phyloP scores from a whole-genome alignment of 108 stramenopile genomes.

The Nitzschia palea region DNA sequence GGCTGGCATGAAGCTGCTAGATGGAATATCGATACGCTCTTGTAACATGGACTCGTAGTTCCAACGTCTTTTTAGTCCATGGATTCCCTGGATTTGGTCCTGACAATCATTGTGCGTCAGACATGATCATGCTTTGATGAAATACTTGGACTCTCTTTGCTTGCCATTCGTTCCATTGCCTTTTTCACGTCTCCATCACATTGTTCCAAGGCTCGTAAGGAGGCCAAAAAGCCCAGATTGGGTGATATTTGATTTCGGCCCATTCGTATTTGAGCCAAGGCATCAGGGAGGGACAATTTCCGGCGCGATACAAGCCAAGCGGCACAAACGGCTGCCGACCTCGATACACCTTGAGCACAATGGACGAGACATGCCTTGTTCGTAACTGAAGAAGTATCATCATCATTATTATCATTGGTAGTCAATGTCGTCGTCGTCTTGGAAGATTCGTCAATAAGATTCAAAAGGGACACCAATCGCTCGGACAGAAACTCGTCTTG shows the following conservation, averaged over 20 bases:
- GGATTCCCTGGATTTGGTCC: too few relatives aligned
- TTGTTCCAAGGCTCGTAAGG: conserved; percentile 34
- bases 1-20: too few relatives aligned
- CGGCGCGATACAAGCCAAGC: conserved; percentile 41
- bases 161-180: conserved; percentile 14
- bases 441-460: conserved; percentile 22
- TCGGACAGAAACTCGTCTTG: conserved; percentile 24
- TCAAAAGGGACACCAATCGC: conserved; percentile 9
- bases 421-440: not conserved
- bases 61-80: too few relatives aligned
- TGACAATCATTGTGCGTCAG: too few relatives aligned
- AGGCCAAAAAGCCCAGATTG: conserved; percentile 46
- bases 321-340: conserved; percentile 40
- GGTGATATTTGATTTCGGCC: conserved; percentile 31
- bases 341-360: conserved; percentile 44
- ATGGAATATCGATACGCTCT: too few relatives aligned
- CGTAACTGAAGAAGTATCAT: not conserved
- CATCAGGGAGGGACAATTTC: conserved; percentile 18
- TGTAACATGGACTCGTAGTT: too few relatives aligned
- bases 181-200: conserved; percentile 1
- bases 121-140: too few relatives aligned
- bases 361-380: conserved; percentile 39
- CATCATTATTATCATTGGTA: not conserved
- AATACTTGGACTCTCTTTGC: too few relatives aligned
- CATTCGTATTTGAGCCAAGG: conserved; percentile 29